phyloP scores from a whole-genome alignment of 345 rosid genomes.

The Tarenaya hassleriana region DNA sequence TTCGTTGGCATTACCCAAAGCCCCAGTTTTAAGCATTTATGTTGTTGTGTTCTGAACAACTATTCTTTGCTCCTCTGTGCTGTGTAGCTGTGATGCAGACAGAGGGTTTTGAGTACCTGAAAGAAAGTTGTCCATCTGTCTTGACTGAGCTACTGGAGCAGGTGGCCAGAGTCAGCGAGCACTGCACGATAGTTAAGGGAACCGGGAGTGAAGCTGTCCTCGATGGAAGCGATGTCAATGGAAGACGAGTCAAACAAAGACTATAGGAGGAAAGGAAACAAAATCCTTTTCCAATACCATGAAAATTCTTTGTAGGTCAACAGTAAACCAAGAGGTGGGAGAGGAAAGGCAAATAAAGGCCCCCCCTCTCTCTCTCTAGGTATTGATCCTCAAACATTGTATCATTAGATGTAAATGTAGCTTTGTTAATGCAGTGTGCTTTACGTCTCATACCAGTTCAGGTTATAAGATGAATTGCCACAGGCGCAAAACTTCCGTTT shows the following conservation, averaged over 20 bases:
- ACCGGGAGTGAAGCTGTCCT: constrained; percentile 38
- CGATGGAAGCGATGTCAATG: constrained; percentile 48
- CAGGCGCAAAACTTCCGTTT: too few relatives aligned
- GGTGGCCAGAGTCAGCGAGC: constrained; percentile 47
- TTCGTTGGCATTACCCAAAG: neutral
- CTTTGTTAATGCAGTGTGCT: neutral
- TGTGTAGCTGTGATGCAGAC: constrained; percentile 64
- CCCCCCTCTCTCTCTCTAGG: too few relatives aligned
- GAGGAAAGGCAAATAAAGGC: neutral
- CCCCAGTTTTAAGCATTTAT: neutral
- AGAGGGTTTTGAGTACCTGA: constrained; percentile 52
- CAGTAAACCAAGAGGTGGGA: neutral
- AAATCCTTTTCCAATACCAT: neutral
- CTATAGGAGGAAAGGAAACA: constrained; percentile 8
- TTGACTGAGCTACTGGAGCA: constrained; percentile 51
- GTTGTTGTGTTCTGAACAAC: neutral
- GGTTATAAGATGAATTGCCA: too few relatives aligned
- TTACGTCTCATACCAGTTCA: too few relatives aligned
- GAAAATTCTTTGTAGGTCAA: neutral
- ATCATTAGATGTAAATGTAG: neutral
- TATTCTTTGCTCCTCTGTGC: neutral
- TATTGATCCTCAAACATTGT: neutral
- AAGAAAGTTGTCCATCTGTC: constrained; percentile 49
- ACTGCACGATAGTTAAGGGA: constrained; percentile 30
- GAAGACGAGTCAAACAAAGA: constrained; percentile 65